Evolutionary conservation across 768 basidiomycete genomes (phyloP), one percentile per base, ranked within the genome.

Genomic region (Neoboletus subvelutipes): DNA sequence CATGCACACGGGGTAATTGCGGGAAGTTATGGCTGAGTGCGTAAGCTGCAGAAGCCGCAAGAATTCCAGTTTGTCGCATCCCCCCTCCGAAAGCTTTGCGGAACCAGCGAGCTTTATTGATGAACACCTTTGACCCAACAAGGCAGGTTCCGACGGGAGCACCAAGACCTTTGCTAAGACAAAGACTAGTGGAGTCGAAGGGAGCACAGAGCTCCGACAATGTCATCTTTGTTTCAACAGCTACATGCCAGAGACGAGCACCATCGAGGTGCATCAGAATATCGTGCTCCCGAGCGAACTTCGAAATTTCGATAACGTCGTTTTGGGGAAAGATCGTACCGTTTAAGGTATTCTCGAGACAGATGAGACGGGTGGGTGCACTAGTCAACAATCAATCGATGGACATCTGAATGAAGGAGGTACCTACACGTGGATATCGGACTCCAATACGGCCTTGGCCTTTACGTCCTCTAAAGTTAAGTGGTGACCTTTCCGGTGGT

Each of bases 141-240:
- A 98, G 82, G 61, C 90, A 88, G 18, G 92, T 92, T 45, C 89
- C 88, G 42, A 92, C 71, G 10, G 89, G 90, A n/a, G 88, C 88
- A 63, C 95, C 95, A 54, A 98, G 80, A 45, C 96, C 97, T 77
- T 98, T 99, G 76, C 93, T 96, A 73, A 99, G 85, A 78, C 96
- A 99, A 26, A 97, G 73, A 57, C 90, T 93, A 64, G 91, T 86
- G 1, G 92, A 87, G 68, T 99, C 95, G 71, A 98, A 98, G 0
- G 94, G 94, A 15, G 79, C 83, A 64, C 88, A 89, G 10, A 98
- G 84, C 55, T 88, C 87, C 54, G 85, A 84, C 37, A 98, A 67
- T 9, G 87, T 67, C 9, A 72, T 84, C 13, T 75, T 79, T 1
- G 85, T 87, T 71, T 87, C 90, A 15, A 87, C 84, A 9, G 90